A percentile compares a stretch with the other conserved stretches of the same genome.
Evolutionary conservation across 352 stramenopile species (phyloP).

Genomic region (Phytophthora ohioensis): DNA sequence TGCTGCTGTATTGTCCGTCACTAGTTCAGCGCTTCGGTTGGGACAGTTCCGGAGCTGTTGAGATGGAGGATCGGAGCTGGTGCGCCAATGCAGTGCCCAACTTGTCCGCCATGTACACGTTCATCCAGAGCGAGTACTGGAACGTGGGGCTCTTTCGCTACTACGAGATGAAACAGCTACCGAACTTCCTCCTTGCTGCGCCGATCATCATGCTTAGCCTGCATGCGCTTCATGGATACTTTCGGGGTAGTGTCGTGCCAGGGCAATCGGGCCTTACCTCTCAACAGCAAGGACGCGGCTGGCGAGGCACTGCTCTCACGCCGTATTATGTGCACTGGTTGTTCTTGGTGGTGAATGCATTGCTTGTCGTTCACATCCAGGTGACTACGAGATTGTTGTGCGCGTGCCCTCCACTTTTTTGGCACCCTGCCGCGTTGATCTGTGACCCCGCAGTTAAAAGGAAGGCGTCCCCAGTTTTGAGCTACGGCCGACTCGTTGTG

Average conservation of each 20-base stretch:
- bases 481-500: slow-evolving; percentile 48
- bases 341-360: slow-evolving; percentile 79
- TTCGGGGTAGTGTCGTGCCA: slow-evolving; percentile 37
- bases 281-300: slow-evolving; percentile 10
- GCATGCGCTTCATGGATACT: slow-evolving; percentile 62
- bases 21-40: slow-evolving; percentile 32
- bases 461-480: slow-evolving; percentile 15
- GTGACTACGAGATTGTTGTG: slow-evolving; percentile 84
- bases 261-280: slow-evolving; percentile 7
- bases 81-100: slow-evolving; percentile 73
- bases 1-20: slow-evolving; percentile 72
- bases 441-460: slow-evolving; percentile 10
- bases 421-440: slow-evolving; percentile 59
- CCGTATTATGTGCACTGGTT: slow-evolving; percentile 80
- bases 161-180: slow-evolving; percentile 94
- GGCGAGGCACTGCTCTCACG: slow-evolving; percentile 33
- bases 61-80: slow-evolving; percentile 67
- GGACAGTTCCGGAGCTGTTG: slow-evolving; percentile 1
- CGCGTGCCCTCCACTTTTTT: slow-evolving; percentile 84
- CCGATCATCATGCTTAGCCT: slow-evolving; percentile 85
- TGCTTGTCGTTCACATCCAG: slow-evolving; percentile 88
- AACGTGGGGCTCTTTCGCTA: slow-evolving; percentile 95
- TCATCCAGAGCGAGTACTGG: slow-evolving; percentile 96
- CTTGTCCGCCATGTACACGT: slow-evolving; percentile 92
- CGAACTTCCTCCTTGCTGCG: slow-evolving; percentile 94